phyloP scores from a whole-genome alignment of 495 filamentous ascomycete genomes.

The Podospora sp. region DNA sequence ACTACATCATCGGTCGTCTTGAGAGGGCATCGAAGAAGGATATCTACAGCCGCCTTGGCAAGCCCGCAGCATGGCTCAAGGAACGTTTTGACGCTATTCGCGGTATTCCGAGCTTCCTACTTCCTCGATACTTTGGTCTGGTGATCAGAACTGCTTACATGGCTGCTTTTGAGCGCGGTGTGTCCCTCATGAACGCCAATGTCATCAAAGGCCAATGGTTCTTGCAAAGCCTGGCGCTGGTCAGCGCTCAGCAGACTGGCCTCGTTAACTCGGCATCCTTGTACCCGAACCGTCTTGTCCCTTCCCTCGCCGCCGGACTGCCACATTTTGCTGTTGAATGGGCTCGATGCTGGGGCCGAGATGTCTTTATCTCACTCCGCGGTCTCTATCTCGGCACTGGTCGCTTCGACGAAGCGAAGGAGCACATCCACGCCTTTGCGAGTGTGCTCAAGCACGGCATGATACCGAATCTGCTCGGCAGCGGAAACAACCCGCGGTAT shows the following conservation, averaged over 20 bases:
- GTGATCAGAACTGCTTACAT: slow-evolving; percentile 84
- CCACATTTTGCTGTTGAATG: slow-evolving; percentile 94
- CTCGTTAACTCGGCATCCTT: slow-evolving; percentile 86
- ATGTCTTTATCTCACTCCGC: slow-evolving; percentile 93
- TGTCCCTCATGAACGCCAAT: slow-evolving; percentile 76
- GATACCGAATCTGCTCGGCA: slow-evolving; percentile 92
- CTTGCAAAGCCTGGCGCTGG: slow-evolving; percentile 81
- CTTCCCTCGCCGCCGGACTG: slow-evolving; percentile 87
- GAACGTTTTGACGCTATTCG: slow-evolving; percentile 83
- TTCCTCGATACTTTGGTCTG: slow-evolving; percentile 91
- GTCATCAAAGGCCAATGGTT: slow-evolving; percentile 82
- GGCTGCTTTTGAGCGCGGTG: slow-evolving; percentile 74
- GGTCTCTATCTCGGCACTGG: slow-evolving; percentile 89
- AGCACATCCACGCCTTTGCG: slow-evolving; percentile 94
- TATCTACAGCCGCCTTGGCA: slow-evolving; percentile 59
- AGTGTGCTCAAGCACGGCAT: slow-evolving; percentile 98
- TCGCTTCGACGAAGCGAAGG: slow-evolving; percentile 81
- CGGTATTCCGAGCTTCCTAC: slow-evolving; percentile 80
- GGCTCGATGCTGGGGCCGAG: slow-evolving; percentile 96
- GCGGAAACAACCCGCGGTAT: slow-evolving; percentile 88
- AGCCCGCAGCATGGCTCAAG: slow-evolving; percentile 75
- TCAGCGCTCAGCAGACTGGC: slow-evolving; percentile 86
- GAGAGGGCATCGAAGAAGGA: slow-evolving; percentile 67
- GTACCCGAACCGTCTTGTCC: slow-evolving; percentile 80
- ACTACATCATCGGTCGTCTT: slow-evolving; percentile 80